These are phyloP conservation scores for Waitea zeae DNA, from an alignment of 1,284 basidiomycete species.

Conservation along the genomic window DNA sequence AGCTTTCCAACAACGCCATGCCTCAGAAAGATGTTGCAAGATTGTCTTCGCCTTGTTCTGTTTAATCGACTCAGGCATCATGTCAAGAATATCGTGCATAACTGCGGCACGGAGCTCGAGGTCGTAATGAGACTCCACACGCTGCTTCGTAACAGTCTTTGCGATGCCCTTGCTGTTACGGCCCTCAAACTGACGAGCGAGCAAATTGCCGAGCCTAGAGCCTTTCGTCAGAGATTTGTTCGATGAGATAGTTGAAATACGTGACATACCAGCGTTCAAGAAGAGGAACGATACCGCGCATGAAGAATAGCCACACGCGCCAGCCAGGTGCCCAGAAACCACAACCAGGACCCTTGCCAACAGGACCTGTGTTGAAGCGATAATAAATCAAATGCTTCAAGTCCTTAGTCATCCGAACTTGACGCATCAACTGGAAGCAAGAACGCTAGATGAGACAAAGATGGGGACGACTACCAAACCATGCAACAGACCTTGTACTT, in stretches of 20 bases:
- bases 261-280: conserved; percentile 96
- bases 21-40: conserved; percentile 92
- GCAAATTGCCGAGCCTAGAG: conserved; percentile 92
- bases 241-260: conserved; percentile 13
- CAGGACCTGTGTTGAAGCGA: conserved; percentile 98
- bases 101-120: conserved; percentile 95
- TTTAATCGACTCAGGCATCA: conserved; percentile 99
- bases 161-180: conserved; percentile 92
- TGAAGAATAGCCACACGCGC: conserved; percentile 99
- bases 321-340: conserved; percentile 99
- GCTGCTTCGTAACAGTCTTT: conserved; percentile 97
- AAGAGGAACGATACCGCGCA: conserved; percentile 95
- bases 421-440: conserved; percentile 70
- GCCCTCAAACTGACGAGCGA: conserved; percentile 96
- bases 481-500: conserved; percentile 74
- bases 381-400: conserved; percentile 96
- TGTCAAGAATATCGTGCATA: conserved; percentile 98
- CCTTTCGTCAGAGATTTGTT: conserved; percentile 23
- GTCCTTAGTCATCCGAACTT: conserved; percentile 99
- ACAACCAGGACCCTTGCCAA: conserved; percentile 97
- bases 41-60: conserved; percentile 99
- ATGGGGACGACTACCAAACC: too few species aligned
- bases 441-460: conserved; percentile 4
- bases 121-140: conserved; percentile 97
- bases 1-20: conserved; percentile 99